These are phyloP conservation scores for Mortierella claussenii DNA, from an alignment of 192 early-diverging fungal species.

Conservation along the genomic window DNA sequence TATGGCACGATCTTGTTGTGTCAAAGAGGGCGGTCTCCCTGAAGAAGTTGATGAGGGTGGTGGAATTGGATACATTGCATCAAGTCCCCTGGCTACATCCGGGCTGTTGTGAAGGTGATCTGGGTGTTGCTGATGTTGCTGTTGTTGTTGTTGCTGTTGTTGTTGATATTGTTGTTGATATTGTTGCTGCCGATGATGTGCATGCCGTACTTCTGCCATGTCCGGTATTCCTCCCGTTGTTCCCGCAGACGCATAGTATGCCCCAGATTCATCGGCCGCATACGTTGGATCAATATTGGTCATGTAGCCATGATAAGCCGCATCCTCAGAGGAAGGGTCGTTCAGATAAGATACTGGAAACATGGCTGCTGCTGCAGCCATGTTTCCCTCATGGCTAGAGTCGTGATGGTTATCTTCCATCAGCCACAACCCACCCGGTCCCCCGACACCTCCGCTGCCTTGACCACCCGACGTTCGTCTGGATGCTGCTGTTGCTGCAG, in stretches of 20 bases:
- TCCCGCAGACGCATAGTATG: background rate
- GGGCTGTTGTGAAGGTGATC: background rate
- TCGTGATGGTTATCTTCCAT: slow-evolving; percentile 19
- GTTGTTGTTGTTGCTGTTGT: slow-evolving; percentile 1
- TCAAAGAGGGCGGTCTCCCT: background rate
- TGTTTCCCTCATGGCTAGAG: background rate
- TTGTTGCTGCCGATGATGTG: slow-evolving; percentile 4
- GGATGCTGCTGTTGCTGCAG: background rate
- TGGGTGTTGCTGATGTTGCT: background rate
- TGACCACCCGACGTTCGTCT: background rate
- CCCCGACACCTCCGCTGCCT: background rate
- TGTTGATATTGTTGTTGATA: slow-evolving; percentile 3
- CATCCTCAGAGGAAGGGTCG: slow-evolving; percentile 4
- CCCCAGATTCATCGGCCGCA: background rate
- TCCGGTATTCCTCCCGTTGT: background rate
- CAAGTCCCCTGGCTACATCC: background rate
- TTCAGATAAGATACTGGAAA: slow-evolving; percentile 28
- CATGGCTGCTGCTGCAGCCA: slow-evolving; percentile 17
- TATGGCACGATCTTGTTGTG: background rate
- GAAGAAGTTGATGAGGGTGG: background rate
- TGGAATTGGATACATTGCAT: background rate
- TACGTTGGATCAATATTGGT: background rate
- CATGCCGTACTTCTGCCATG: slow-evolving; percentile 8
- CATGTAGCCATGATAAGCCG: background rate
- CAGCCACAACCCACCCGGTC: slow-evolving; percentile 15